These are phyloP conservation scores for Phaffia rhodozyma DNA, from an alignment of 1,284 basidiomycete genomes.

Conservation along the genomic window DNA sequence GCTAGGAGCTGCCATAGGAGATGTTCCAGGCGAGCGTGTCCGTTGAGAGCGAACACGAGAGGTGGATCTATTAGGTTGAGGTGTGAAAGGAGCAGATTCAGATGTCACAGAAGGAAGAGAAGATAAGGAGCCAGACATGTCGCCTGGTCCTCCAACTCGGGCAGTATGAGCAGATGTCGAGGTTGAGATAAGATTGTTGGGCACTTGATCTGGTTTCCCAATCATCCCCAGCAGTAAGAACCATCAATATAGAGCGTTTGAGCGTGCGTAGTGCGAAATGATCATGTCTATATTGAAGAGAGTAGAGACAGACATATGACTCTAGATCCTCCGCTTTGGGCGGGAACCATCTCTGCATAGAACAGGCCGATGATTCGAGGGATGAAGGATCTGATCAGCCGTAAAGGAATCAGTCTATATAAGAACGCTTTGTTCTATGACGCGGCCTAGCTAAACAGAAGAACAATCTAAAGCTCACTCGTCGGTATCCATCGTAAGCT, in stretches of 20 bases:
- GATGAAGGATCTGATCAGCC: conserved; percentile 30
- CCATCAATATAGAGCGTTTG: conserved; percentile 22
- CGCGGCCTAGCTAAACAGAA: too few species aligned
- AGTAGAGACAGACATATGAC: conserved; percentile 3
- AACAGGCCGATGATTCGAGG: conserved; percentile 37
- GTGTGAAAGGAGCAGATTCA: not conserved
- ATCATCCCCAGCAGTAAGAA: conserved; percentile 19
- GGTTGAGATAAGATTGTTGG: conserved; percentile 34
- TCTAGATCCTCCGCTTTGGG: conserved; percentile 9
- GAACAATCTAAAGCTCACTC: not conserved
- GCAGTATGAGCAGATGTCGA: conserved; percentile 20
- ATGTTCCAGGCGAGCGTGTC: not conserved
- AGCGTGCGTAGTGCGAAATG: too few species aligned
- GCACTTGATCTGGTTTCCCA: conserved; percentile 30
- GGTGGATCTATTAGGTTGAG: not conserved
- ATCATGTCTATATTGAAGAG: not conserved
- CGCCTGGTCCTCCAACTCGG: not conserved
- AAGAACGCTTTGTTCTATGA: not conserved
- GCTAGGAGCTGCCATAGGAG: not conserved
- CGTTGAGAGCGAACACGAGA: not conserved
- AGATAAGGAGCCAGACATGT: conserved; percentile 6
- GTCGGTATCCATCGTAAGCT: too few species aligned
- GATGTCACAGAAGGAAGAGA: not conserved
- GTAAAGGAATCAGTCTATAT: not conserved
- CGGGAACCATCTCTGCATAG: conserved; percentile 35